Base-by-base conservation (phyloP, 495 filamentous ascomycete species). In the Lepidopterella palustris region DNA sequence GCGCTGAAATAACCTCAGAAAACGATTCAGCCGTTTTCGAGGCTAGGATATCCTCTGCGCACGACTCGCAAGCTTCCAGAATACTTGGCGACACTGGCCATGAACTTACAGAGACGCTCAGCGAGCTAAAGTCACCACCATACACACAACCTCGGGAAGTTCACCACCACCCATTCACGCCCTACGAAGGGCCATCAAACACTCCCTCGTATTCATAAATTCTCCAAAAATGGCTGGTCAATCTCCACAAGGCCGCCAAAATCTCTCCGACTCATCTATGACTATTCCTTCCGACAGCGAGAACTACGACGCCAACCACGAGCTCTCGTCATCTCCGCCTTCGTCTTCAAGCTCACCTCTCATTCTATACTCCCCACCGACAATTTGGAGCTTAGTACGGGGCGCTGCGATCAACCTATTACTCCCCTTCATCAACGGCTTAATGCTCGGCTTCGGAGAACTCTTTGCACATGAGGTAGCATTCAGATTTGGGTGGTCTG, bases 371-470 rank as follows among this genome's bases (percentile, higher is more conserved):
- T 82, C 84, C 29, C 89, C 90, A 15, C 92, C 95, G 0, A 93
- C 90, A 0, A 54, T 92, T 29, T 92, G 88, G 87, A 82, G 87
- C 27, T 69, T 99, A 39, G 53, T 97, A 51, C 84, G 92, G 31
- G 90, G 93, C 6, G 90, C 90, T 5, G 90, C 90, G 4, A 97
- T 99, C 74, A 99, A 99, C 71, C 77, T 99, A 6, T 59, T 99
- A 0, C 77, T 99, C 2, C 93, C 93, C 0, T 99, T 99, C 62
- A 83, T 99, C 66, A 99, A 99, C 73, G 93, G 93, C 21, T 79
- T 99, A 74, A 99, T 99, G 93, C 76, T 99, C 55, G 93, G 93
- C 4, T 96, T 99, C 68, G 93, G 93, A 23, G 93, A 99, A 74
- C 76, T 99, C 35, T 87, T 97, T 70, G 93, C 93, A 55, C 92